Evolutionary conservation across 2,329 filamentous ascomycete species (phyloP), one percentile per base, ranked within the genome.

Genomic region (Fusarium sp.): DNA sequence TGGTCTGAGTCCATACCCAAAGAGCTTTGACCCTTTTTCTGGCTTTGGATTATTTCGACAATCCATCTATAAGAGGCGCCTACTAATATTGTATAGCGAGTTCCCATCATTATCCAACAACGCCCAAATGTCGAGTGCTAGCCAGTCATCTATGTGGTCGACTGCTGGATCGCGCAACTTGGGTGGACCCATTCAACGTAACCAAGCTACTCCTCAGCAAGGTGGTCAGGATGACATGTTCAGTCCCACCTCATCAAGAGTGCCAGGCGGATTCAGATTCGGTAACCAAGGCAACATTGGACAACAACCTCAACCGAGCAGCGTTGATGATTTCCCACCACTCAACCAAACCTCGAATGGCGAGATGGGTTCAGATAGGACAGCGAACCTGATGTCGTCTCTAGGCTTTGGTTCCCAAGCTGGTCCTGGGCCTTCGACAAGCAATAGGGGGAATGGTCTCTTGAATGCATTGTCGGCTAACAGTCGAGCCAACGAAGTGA

Each of bases 101-200:
- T 91, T 91, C 58, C 89, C 89, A 11, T 90, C 89, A 24, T 79
- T 91, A 72, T 90, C 88, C 54, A 89, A 88, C 74, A 89, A 87
- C 69, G 82, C 87, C 46, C 87, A 88, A 74, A 78, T 88, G 45
- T 80, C 84, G 29, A 86, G 79, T 62, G 78, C 83, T 9, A 84
- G 77, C 47, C 84, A 84, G 66, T 80, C 83, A 16, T 86, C 86
- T 8, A 82, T 89, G 79, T 90, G 88, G 88, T 84, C 86, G 44
- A 81, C 82, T 27, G 81, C 82, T 66, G 83, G 83, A 9, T 81
- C 84, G 20, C 82, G 87, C 66, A 85, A 81, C 61, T 78, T 87
- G 59, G 81, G 81, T 46, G 85, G 82, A 3, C 82, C 82, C 29
- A 81, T 86, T 63, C 86, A 85, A 69, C 83, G 88, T 59, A 87